phyloP scores from a whole-genome alignment of 257 asterid species.

The Nicotiana tabacum region DNA sequence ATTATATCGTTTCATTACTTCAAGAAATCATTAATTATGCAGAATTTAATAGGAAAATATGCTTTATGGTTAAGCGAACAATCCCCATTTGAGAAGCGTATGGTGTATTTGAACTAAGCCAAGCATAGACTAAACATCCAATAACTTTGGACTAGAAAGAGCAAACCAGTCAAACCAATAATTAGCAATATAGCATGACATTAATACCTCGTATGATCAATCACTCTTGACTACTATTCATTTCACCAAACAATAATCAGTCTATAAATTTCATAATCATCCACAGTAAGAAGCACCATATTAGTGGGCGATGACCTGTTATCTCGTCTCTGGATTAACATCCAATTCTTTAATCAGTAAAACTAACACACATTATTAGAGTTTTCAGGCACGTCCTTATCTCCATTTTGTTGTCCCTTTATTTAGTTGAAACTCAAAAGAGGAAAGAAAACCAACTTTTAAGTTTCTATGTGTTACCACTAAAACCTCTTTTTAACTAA shows the following conservation, averaged over 20 bases:
- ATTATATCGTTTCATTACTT: background rate
- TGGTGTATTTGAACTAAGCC: background rate
- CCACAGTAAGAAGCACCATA: background rate
- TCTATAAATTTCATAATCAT: background rate
- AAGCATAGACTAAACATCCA: background rate
- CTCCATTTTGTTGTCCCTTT: background rate
- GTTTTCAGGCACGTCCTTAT: background rate
- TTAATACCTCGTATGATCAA: background rate
- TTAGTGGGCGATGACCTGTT: background rate
- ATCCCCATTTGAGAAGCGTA: too few relatives aligned
- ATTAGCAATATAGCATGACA: background rate
- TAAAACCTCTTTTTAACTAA: too few relatives aligned
- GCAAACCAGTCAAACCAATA: too few relatives aligned
- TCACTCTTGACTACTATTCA: background rate
- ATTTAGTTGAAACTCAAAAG: background rate
- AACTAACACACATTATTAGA: background rate
- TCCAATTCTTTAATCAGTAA: background rate
- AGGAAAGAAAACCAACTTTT: background rate
- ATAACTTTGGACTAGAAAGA: background rate
- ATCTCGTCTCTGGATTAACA: constrained; percentile 5
- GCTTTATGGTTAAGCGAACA: too few relatives aligned
- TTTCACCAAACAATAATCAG: background rate
- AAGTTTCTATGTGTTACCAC: too few relatives aligned
- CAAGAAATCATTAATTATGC: background rate
- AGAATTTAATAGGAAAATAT: background rate